phyloP scores from a whole-genome alignment of 768 basidiomycete genomes.

The Panus rudis region DNA sequence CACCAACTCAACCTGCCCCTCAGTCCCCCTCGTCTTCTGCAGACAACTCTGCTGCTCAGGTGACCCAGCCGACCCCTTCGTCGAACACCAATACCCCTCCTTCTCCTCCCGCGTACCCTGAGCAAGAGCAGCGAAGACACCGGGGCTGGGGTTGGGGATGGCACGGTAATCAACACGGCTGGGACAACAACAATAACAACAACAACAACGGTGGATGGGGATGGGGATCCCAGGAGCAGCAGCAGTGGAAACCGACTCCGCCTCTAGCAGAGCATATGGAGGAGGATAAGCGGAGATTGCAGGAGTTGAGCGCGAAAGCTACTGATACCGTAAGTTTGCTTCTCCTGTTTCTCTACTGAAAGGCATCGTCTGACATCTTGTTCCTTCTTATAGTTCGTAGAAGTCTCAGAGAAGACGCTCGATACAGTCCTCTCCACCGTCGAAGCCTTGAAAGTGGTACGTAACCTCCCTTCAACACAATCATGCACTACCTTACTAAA shows the following conservation, averaged over 20 bases:
- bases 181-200: background rate
- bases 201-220: background rate
- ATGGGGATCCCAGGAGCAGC: background rate
- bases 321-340: slow-evolving; percentile 19
- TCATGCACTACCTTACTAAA: background rate
- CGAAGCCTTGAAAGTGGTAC: slow-evolving; percentile 52
- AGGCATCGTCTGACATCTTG: slow-evolving; percentile 24
- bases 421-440: slow-evolving; percentile 51
- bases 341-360: background rate
- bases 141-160: too few relatives aligned
- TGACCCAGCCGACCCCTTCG: background rate
- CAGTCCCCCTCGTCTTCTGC: background rate
- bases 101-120: too few relatives aligned
- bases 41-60: background rate
- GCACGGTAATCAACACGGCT: too few relatives aligned
- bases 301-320: slow-evolving; percentile 20
- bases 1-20: too few relatives aligned
- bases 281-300: slow-evolving; percentile 12
- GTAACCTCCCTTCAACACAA: slow-evolving; percentile 17
- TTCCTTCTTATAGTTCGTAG: slow-evolving; percentile 39
- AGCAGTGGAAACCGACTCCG: background rate
- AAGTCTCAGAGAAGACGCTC: slow-evolving; percentile 62
- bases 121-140: too few relatives aligned
- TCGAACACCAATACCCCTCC: background rate
- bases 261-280: too few relatives aligned